Percentiles rank a stretch among this genome's conserved stretches.
phyloP scores from a whole-genome alignment of 1,284 basidiomycete genomes.

The Exsudoporus floridanus region DNA sequence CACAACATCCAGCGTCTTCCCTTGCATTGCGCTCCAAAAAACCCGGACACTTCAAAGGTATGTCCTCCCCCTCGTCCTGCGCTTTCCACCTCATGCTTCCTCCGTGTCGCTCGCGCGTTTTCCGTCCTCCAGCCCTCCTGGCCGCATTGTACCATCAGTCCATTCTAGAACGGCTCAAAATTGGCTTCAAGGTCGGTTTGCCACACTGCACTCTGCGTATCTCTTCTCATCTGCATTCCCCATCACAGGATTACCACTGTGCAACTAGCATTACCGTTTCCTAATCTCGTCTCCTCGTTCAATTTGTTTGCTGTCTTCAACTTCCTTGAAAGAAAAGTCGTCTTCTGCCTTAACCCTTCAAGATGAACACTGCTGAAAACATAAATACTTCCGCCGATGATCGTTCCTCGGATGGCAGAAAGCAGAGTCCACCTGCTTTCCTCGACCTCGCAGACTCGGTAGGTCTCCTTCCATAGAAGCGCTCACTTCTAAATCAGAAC shows the following conservation, averaged over 20 bases:
- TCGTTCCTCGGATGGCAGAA: slow-evolving; percentile 65
- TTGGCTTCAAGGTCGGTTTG: slow-evolving; percentile 61
- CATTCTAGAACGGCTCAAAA: slow-evolving; percentile 75
- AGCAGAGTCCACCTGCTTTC: slow-evolving; percentile 84
- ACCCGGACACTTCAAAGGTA: slow-evolving; percentile 46
- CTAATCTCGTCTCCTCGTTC: slow-evolving; percentile 54
- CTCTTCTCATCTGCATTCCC: slow-evolving; percentile 11
- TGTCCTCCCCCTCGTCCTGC: slow-evolving; percentile 1
- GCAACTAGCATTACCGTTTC: slow-evolving; percentile 61
- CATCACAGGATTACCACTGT: slow-evolving; percentile 58
- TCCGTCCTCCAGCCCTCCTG: slow-evolving; percentile 38
- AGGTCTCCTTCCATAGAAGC: slow-evolving; percentile 37
- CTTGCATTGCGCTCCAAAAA: slow-evolving; percentile 40
- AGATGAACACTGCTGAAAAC: slow-evolving; percentile 70
- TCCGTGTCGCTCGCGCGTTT: slow-evolving; percentile 6
- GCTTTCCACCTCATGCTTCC: slow-evolving; percentile 15
- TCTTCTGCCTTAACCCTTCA: slow-evolving; percentile 44
- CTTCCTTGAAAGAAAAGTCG: slow-evolving; percentile 52
- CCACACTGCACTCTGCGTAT: neutral
- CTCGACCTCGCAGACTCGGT: slow-evolving; percentile 88
- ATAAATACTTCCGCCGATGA: slow-evolving; percentile 70
- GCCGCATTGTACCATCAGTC: slow-evolving; percentile 75
- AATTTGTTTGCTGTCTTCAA: slow-evolving; percentile 53
- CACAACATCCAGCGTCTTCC: slow-evolving; percentile 40
- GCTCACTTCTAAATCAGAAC: slow-evolving; percentile 21